These are phyloP conservation scores for Ceriops tagal DNA, from an alignment of 345 rosid species.

Conservation along the genomic window DNA sequence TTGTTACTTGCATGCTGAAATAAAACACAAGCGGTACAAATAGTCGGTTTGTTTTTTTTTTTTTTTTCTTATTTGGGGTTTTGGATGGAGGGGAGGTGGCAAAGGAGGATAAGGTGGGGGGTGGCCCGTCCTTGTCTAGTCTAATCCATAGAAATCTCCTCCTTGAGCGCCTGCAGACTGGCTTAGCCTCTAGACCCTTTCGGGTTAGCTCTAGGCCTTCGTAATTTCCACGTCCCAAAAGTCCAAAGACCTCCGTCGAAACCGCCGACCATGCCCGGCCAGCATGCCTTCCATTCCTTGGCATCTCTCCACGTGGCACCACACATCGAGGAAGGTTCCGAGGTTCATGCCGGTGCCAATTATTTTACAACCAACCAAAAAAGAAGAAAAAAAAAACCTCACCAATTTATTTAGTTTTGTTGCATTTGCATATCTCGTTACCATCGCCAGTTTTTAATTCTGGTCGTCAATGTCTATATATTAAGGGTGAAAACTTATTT, in stretches of 20 bases:
- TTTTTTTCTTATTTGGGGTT: background rate
- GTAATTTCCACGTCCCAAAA: background rate
- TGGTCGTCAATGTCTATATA: too few species aligned
- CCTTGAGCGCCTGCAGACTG: constrained; percentile 12
- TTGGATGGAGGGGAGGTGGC: background rate
- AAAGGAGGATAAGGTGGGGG: constrained; percentile 32
- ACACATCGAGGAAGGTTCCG: constrained; percentile 16
- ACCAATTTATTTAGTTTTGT: too few species aligned
- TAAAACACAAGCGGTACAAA: too few species aligned
- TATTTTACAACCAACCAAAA: constrained; percentile 1
- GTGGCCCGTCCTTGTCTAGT: constrained; percentile 28
- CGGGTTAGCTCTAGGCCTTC: background rate
- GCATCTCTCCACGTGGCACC: constrained; percentile 45
- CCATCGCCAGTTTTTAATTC: too few species aligned
- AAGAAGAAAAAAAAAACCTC: background rate
- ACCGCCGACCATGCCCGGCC: constrained; percentile 32
- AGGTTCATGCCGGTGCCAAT: constrained; percentile 25
- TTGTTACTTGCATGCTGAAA: too few species aligned
- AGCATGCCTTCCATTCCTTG: constrained; percentile 13
- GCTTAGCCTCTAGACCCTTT: too few species aligned
- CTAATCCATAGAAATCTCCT: constrained; percentile 28
- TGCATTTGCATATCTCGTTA: too few species aligned
- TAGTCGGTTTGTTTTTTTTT: too few species aligned
- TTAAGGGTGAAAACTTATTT: too few species aligned
- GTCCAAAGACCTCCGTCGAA: constrained; percentile 24